Conservation (phyloP, 495 filamentous ascomycete species). For the Cercophora sp. region DNA sequence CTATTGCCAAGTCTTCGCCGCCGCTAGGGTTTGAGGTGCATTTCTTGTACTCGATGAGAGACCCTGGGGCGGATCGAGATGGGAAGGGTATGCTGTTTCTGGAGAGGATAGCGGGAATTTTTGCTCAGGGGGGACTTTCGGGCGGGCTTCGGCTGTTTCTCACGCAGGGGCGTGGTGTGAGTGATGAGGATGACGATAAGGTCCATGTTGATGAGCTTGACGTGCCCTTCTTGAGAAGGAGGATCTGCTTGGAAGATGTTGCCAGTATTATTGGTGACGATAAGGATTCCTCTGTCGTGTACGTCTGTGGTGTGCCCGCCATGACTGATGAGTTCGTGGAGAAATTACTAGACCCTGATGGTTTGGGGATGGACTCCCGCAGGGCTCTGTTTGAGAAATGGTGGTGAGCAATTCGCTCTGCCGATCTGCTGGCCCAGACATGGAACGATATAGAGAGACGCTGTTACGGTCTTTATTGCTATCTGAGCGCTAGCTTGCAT, state of each 20-base stretch:
- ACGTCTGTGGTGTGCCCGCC: constrained; percentile 71
- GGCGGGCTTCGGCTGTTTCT: constrained; percentile 35
- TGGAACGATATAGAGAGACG: too few species aligned
- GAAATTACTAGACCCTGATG: constrained; percentile 25
- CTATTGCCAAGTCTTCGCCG: constrained; percentile 26
- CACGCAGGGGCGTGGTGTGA: constrained; percentile 21
- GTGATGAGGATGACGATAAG: constrained; percentile 15
- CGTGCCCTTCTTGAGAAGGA: constrained; percentile 39
- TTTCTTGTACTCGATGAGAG: constrained; percentile 40
- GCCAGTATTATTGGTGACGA: constrained; percentile 43
- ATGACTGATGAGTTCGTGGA: constrained; percentile 80
- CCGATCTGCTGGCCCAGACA: too few species aligned
- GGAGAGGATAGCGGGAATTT: constrained; percentile 34
- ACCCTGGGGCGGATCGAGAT: constrained; percentile 21
- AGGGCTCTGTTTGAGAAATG: constrained; percentile 79
- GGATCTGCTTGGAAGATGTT: constrained; percentile 53
- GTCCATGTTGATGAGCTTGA: too few species aligned
- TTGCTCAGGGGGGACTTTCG: constrained; percentile 23
- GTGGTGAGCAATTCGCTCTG: too few species aligned
- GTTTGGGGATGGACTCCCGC: constrained; percentile 51
- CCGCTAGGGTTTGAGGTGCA: constrained; percentile 20
- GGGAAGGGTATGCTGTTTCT: constrained; percentile 40
- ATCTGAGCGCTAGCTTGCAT: too few species aligned
- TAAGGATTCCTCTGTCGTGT: constrained; percentile 55
- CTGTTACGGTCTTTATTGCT: too few species aligned